Evolutionary conservation across 2,329 filamentous ascomycete species (phyloP), one percentile per base, ranked within the genome.

Genomic region (Madurella mycetomatis): DNA sequence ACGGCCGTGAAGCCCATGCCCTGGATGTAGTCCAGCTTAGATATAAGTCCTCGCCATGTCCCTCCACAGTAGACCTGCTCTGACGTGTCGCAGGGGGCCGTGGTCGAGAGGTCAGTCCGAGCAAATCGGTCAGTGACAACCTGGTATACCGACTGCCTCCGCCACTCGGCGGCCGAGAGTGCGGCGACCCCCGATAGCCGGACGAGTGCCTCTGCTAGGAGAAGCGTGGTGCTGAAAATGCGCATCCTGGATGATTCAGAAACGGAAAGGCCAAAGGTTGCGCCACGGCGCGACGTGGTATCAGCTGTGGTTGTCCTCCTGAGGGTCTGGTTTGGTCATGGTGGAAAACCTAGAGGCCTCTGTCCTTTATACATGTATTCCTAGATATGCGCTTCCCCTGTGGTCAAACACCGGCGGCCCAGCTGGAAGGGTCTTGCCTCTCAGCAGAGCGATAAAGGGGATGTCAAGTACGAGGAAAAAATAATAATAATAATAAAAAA

Each of bases 1-100:
- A 76, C 70, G 59, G 67, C 67, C 2, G 67, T 69, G 53, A 69
- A 69, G 2, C 67, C 73, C 71, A 75, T 73, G 43, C 67, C 66
- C 57, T 77, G 70, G 57, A 79, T 77, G 58, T 78, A 78, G 60
- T 78, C 76, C 18, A 79, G 67, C 49, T 72, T 67, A 50, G 73
- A 72, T 42, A 73, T 73, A 47, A 80, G 68, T 1, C 78, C 78
- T 32, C 64, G 57, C 67, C 72, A 81, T 9, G 73, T 74, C 17
- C 77, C 77, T 43, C 76, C 75, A 55, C 77, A 80, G 65, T 78
- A 79, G 18, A 62, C 59, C 44, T 62, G 55, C n/a, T 58, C 47
- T 2, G 52, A 58, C 4, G 69, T 55, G 49, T 69, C 60, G 53
- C 70, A 72, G 4, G 59, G 40, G 13, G 66, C 66, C 9, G 68